Evolutionary conservation across 2,329 filamentous ascomycete species (phyloP).

Genomic region (Alternaria longipes): DNA sequence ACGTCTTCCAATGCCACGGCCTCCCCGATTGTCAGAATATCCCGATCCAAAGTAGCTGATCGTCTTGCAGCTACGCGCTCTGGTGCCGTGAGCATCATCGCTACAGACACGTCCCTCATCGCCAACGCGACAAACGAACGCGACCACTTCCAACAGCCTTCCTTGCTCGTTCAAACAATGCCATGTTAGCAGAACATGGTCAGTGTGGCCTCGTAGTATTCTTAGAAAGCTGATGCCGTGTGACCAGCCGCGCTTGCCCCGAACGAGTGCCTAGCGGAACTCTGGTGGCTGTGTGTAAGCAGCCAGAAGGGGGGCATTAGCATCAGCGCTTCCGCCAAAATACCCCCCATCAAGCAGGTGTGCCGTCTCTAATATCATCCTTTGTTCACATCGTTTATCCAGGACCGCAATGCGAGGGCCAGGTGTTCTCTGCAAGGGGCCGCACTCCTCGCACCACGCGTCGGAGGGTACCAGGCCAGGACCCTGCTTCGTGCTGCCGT

Average conservation of each 20-base stretch:
- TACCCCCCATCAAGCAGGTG: conserved; percentile 18
- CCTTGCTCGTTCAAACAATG: conserved; percentile 21
- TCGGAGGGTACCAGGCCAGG: conserved; percentile 5
- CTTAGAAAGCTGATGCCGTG: conserved; percentile 50
- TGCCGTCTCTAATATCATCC: conserved; percentile 4
- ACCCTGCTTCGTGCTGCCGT: conserved; percentile 9
- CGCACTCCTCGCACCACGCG: not conserved
- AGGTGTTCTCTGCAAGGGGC: not conserved
- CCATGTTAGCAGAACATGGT: conserved; percentile 23
- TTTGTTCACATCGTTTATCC: conserved; percentile 4
- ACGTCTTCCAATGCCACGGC: not conserved
- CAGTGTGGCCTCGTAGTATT: conserved; percentile 37
- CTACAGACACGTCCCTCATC: not conserved
- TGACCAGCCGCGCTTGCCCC: conserved; percentile 36
- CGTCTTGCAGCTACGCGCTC: not conserved
- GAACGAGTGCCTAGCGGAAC: conserved; percentile 32
- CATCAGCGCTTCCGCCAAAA: conserved; percentile 27
- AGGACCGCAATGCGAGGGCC: conserved; percentile 3
- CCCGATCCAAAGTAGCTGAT: not conserved
- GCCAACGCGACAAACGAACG: not conserved
- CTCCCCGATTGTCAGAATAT: not conserved
- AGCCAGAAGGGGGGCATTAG: conserved; percentile 37
- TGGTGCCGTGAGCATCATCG: not conserved
- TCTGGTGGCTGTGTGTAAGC: conserved; percentile 49
- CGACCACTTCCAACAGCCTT: not conserved